These are phyloP conservation scores for Penicillium malachiteum DNA, from an alignment of 495 filamentous ascomycete species.

Conservation along the genomic window DNA sequence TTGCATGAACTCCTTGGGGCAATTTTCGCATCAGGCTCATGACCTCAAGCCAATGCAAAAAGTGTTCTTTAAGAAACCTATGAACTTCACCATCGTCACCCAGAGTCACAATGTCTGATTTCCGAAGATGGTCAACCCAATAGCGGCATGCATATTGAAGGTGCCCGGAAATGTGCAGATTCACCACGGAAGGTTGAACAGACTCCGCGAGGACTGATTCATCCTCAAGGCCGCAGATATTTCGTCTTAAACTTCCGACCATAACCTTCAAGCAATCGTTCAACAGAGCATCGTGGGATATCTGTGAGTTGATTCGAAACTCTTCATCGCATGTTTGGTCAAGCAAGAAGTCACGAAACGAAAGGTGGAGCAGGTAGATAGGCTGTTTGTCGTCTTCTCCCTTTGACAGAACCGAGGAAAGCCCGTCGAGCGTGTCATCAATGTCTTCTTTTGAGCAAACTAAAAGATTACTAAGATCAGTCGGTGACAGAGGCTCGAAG, in stretches of 20 bases:
- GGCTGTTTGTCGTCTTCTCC: neutral
- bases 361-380: neutral
- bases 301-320: neutral
- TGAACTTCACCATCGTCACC: neutral
- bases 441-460: neutral
- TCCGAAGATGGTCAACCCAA: slow-evolving; percentile 21
- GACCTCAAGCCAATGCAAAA: neutral
- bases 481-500: neutral
- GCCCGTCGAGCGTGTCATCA: neutral
- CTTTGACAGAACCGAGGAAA: neutral
- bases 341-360: neutral
- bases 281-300: neutral
- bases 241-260: neutral
- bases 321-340: neutral
- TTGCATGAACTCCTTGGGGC: neutral
- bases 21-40: neutral
- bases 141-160: slow-evolving; percentile 45
- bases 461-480: neutral
- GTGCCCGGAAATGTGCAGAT: slow-evolving; percentile 27
- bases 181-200: slow-evolving; percentile 31
- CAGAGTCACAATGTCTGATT: neutral
- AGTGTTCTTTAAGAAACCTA: neutral
- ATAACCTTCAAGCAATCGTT: neutral
- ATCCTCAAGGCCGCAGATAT: too few species aligned
- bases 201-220: too few species aligned